Evolutionary conservation across 2,329 filamentous ascomycete species (phyloP).

Genomic region (Aspergillus transmontanensis): DNA sequence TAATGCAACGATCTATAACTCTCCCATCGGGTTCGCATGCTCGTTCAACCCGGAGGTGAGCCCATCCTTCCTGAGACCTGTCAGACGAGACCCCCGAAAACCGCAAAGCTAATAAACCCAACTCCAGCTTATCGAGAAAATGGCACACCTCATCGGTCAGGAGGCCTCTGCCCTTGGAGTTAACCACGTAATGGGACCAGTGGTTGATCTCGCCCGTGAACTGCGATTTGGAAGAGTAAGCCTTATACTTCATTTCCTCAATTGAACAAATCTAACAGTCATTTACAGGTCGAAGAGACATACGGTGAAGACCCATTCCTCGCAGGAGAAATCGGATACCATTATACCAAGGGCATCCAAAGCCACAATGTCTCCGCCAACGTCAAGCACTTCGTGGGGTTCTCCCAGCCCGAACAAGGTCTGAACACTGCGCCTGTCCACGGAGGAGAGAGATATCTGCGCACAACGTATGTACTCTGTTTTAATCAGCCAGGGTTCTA

Average conservation of each 20-base stretch:
- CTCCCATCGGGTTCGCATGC: conserved; percentile 71
- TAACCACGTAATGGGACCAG: conserved; percentile 72
- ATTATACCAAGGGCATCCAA: conserved; percentile 64
- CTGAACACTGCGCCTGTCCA: conserved; percentile 67
- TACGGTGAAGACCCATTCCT: conserved; percentile 71
- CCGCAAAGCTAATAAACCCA: neutral
- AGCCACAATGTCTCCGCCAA: conserved; percentile 67
- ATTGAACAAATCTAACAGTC: neutral
- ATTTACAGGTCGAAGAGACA: conserved; percentile 63
- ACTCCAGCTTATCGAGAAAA: conserved; percentile 59
- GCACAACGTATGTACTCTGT: conserved; percentile 54
- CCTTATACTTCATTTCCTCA: neutral
- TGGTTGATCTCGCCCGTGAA: conserved; percentile 71
- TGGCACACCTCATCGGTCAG: conserved; percentile 66
- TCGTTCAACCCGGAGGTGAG: conserved; percentile 64
- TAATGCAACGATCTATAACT: conserved; percentile 79
- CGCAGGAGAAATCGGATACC: conserved; percentile 68
- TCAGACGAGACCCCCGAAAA: neutral
- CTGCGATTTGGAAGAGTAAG: conserved; percentile 66
- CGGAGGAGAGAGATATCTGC: conserved; percentile 57
- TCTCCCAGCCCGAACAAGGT: conserved; percentile 70
- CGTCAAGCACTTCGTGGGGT: conserved; percentile 76
- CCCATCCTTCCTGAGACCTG: neutral
- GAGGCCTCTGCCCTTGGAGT: conserved; percentile 69
- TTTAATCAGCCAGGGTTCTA: neutral